Conservation (phyloP, 2,329 filamentous ascomycete species). For the Neofusicoccum parvum region DNA sequence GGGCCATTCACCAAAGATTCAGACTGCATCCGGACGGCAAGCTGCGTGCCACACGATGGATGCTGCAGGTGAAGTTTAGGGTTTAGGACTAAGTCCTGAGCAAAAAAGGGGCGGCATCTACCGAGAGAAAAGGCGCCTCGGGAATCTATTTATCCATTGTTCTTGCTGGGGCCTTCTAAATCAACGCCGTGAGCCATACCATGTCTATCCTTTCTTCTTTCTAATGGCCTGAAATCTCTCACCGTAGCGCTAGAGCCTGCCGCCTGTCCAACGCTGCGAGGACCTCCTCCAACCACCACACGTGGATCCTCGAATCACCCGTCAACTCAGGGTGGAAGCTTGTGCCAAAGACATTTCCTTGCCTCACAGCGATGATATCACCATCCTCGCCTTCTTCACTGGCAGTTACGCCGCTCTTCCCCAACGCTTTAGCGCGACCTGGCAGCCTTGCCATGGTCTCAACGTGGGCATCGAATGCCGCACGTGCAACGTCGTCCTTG, state of each 20-base stretch:
- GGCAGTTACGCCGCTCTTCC: constrained; percentile 50
- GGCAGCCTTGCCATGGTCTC: constrained; percentile 62
- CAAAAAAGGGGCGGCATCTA: constrained; percentile 3
- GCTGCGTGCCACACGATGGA: neutral
- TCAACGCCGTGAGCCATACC: neutral
- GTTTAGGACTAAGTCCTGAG: neutral
- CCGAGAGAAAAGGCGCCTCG: neutral
- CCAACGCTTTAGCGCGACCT: constrained; percentile 52
- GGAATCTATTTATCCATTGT: neutral
- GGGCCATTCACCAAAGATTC: constrained; percentile 4
- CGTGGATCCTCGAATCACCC: constrained; percentile 81
- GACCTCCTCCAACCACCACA: constrained; percentile 87
- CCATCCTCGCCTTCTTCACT: constrained; percentile 55
- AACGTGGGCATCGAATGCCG: constrained; percentile 52
- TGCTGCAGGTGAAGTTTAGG: constrained; percentile 4
- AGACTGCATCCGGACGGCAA: neutral
- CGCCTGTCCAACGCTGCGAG: constrained; percentile 32
- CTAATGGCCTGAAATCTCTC: neutral
- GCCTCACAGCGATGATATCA: constrained; percentile 85
- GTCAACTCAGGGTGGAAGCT: constrained; percentile 97
- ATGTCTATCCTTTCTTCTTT: neutral
- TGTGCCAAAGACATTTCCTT: constrained; percentile 90
- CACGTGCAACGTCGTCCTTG: constrained; percentile 47
- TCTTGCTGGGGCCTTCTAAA: neutral
- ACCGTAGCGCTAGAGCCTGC: neutral